Evolutionary conservation across 345 rosid species (phyloP).

Genomic region (Heritiera littoralis): DNA sequence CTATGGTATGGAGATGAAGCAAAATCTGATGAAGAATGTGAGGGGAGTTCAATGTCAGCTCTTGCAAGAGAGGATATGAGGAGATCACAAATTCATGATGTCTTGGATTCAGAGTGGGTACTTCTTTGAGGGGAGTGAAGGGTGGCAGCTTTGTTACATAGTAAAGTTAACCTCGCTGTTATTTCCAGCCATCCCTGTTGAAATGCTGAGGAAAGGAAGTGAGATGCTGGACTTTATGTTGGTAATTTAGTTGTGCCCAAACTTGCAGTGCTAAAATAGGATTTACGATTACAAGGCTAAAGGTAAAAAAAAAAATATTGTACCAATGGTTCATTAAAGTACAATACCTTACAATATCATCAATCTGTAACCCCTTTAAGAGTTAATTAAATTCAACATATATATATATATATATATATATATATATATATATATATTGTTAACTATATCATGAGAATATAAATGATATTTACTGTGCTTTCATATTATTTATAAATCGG

Average conservation of each 20-base stretch:
- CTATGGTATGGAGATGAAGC: constrained; percentile 28
- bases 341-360: too few species aligned
- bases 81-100: constrained; percentile 26
- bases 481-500: too few species aligned
- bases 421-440: too few species aligned
- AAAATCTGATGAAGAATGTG: constrained; percentile 23
- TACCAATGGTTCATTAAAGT: too few species aligned
- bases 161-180: background rate
- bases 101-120: constrained; percentile 77
- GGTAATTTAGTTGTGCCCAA: background rate
- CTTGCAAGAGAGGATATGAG: constrained; percentile 21
- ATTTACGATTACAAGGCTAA: background rate
- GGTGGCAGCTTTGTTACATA: background rate
- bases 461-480: too few species aligned
- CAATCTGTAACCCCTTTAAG: too few species aligned
- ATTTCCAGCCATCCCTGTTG: background rate
- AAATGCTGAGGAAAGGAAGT: background rate
- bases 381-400: too few species aligned
- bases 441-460: too few species aligned
- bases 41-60: constrained; percentile 29
- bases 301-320: too few species aligned
- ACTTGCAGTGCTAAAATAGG: background rate
- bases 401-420: too few species aligned
- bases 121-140: constrained; percentile 34
- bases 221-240: background rate